Percentiles rank a stretch among this genome's conserved stretches.
phyloP scores from a whole-genome alignment of 2,329 filamentous ascomycete genomes.

The Cercospora zeae-maydis region DNA sequence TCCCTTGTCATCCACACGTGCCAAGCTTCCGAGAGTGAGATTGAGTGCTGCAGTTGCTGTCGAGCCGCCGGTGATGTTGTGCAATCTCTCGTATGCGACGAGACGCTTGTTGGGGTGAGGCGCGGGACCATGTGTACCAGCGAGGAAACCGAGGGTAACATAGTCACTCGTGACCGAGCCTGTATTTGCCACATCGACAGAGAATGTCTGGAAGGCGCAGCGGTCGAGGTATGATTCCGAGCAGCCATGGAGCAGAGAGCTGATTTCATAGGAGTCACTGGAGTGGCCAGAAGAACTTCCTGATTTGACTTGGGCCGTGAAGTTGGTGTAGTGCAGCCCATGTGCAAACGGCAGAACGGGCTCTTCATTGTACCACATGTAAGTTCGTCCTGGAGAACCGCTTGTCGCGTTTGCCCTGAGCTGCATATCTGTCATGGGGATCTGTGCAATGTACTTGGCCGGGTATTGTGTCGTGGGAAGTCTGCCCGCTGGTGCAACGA shows the following conservation, averaged over 20 bases:
- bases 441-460: slow-evolving; percentile 47
- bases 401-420: slow-evolving; percentile 45
- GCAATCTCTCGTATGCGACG: slow-evolving; percentile 49
- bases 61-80: slow-evolving; percentile 28
- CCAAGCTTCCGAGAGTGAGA: slow-evolving; percentile 50
- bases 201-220: slow-evolving; percentile 44
- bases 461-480: slow-evolving; percentile 57
- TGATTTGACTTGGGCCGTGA: slow-evolving; percentile 35
- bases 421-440: slow-evolving; percentile 56
- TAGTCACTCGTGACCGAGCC: slow-evolving; percentile 51
- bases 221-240: slow-evolving; percentile 41
- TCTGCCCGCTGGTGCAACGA: slow-evolving; percentile 51
- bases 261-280: slow-evolving; percentile 34
- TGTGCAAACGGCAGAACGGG: slow-evolving; percentile 54
- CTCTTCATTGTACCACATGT: slow-evolving; percentile 55
- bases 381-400: slow-evolving; percentile 53
- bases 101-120: slow-evolving; percentile 55
- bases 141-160: slow-evolving; percentile 51
- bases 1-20: slow-evolving; percentile 50
- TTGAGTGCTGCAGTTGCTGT: slow-evolving; percentile 37
- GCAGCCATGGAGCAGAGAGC: slow-evolving; percentile 38
- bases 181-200: slow-evolving; percentile 49
- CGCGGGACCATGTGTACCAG: slow-evolving; percentile 47
- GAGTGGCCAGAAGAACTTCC: slow-evolving; percentile 11
- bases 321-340: slow-evolving; percentile 58